Evolutionary conservation across 2,329 filamentous ascomycete species (phyloP), one percentile per base, ranked within the genome.

Genomic region (Ascosphaera aggregata): DNA sequence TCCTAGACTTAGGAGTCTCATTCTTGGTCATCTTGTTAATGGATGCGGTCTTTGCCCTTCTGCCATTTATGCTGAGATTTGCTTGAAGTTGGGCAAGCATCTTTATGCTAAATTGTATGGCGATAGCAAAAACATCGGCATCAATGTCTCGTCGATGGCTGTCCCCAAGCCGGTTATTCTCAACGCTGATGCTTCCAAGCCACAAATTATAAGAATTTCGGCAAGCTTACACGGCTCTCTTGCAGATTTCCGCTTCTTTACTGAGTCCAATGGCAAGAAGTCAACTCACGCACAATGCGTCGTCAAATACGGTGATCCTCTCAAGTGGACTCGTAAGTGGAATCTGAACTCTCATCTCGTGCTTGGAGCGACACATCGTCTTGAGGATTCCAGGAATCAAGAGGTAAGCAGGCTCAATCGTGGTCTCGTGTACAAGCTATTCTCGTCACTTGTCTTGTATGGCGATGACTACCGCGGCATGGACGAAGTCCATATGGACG

Each of bases 371-470:
- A 27, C 11, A 7, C 22, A 11, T 11, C 22, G 22, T 27, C 22
- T 27, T 27, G 22, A 27, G 22, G 22, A 27, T 11, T 11, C 22
- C 5, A 27, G 11, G 11, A 27, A 27, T 27, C 22, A 27, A 11
- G 22, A 27, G 22, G 11, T 27, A 7, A 27, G 22, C 30, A 46
- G 11, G 22, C 22, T 57, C 32, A 48, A 46, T 34, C 49, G 48
- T 9, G 44, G 46, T 1, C 53, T 58, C 47, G 54, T 50, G 2
- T 60, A 60, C 48, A 51, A 49, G 40, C 50, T 59, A 9, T 56
- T 60, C 39, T 43, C 44, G 20, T 45, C 47, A 9, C 43, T 58
- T 35, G 57, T 57, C 5, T 49, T 54, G 34, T 60, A 57, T 42
- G 46, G 43, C 2, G 40, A 47, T 22, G 46, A 49, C 39, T 60